Evolutionary conservation across 1,284 basidiomycete species (phyloP), one percentile per base, ranked within the genome.

Genomic region (Ceratobasidium sp.): DNA sequence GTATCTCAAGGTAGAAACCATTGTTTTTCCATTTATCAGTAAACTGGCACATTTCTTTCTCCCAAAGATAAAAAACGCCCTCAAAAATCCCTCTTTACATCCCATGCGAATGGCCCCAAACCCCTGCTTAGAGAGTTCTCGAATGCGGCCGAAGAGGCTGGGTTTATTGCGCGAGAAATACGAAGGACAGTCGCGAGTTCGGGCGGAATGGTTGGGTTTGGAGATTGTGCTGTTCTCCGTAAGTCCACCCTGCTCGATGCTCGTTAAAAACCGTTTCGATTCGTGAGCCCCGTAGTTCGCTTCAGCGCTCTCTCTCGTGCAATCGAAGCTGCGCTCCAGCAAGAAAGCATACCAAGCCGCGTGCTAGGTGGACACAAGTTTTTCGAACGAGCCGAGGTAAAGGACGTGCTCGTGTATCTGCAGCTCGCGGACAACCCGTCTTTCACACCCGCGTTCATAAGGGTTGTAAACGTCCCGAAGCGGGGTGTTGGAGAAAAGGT

Each of bases 301-400:
- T 95, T 91, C 82, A 96, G 93, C 82, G 92, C 95, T 0, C 85
- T 96, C 2, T 96, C 94, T 0, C 89, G 95, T 40, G 85, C 87
- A 0, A 88, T 97, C 61, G 96, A 97, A 84, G 88, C 88, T 17
- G 91, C 92, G 0, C 83, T 98, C 25, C 93, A 95, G 82, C 90
- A 89, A 77, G 90, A 91, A 78, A 88, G 90, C 40, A 93, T 98
- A 61, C 95, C 95, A 0, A 91, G 89, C 80, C 86, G 90, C 62
- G 88, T 97, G 69, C 87, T 97, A 9, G 92, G 91, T 17, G 95
- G 95, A 0, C 90, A 93, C 82, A 94, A 92, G 82, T 96, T 96
- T 88, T 97, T 96, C 81, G 94, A 96, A 78, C 90, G 95, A 8
- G 83, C 89, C 79, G 94, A 95, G 88, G 89, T 98, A 82, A 96